Evolutionary conservation across 2,329 filamentous ascomycete species (phyloP).

Genomic region (Plectosphaerella sp.): DNA sequence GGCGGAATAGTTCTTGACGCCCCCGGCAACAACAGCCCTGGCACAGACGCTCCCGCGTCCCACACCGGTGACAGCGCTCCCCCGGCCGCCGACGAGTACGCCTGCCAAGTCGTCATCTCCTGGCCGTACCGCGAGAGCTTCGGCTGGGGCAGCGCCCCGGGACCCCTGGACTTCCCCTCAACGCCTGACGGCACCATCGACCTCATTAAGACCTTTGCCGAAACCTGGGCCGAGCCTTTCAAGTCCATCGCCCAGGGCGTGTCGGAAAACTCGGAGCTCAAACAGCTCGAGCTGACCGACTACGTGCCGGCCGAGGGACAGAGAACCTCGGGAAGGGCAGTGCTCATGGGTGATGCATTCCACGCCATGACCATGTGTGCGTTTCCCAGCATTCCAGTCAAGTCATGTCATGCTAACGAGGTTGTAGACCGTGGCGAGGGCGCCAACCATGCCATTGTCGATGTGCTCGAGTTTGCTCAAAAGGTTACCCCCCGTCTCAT

Average conservation of each 20-base stretch:
- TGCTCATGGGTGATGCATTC: slow-evolving; percentile 49
- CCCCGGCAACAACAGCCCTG: slow-evolving; percentile 32
- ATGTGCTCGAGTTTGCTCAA: slow-evolving; percentile 40
- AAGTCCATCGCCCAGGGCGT: slow-evolving; percentile 33
- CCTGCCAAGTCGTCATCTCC: slow-evolving; percentile 45
- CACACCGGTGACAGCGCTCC: not conserved
- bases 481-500: slow-evolving; percentile 18
- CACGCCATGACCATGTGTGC: slow-evolving; percentile 59
- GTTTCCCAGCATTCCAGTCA: slow-evolving; percentile 15
- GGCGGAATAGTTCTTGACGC: slow-evolving; percentile 38
- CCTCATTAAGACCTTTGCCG: slow-evolving; percentile 38
- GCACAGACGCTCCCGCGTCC: slow-evolving; percentile 3
- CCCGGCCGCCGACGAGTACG: slow-evolving; percentile 22
- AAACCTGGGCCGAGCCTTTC: slow-evolving; percentile 46
- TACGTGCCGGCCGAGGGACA: slow-evolving; percentile 34
- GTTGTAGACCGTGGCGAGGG: slow-evolving; percentile 50
- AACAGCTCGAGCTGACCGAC: slow-evolving; percentile 42
- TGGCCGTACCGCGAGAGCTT: slow-evolving; percentile 40
- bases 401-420: not conserved
- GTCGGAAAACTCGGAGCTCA: slow-evolving; percentile 30
- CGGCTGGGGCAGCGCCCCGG: slow-evolving; percentile 15
- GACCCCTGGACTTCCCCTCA: slow-evolving; percentile 32
- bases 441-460: slow-evolving; percentile 51
- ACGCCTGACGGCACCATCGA: slow-evolving; percentile 30
- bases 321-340: slow-evolving; percentile 32